phyloP scores from a whole-genome alignment of 2,329 filamentous ascomycete species.

The Didymella exigua region DNA sequence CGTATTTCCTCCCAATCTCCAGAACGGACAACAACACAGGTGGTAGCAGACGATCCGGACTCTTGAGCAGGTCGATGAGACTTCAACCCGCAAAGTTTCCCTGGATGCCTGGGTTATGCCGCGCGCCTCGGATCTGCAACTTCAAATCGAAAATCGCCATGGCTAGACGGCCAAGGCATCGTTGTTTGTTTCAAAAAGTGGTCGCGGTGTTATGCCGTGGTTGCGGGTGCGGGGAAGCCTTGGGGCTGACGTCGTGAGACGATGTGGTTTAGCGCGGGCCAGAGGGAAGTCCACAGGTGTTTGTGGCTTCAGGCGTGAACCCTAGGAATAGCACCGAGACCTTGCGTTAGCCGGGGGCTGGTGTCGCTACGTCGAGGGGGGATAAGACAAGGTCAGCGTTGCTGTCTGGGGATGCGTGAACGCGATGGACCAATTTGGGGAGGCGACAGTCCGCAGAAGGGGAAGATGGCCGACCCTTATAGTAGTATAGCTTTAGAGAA shows the following conservation, averaged over 20 bases:
- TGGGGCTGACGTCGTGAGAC: slow-evolving; percentile 7
- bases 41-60: neutral
- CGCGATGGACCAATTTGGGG: neutral
- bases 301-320: neutral
- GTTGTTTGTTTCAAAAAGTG: neutral
- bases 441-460: neutral
- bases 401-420: neutral
- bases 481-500: slow-evolving; percentile 8
- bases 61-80: neutral
- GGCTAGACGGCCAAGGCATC: slow-evolving; percentile 4
- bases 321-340: neutral
- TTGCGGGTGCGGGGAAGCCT: slow-evolving; percentile 14
- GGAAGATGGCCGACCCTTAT: slow-evolving; percentile 6
- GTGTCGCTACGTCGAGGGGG: neutral
- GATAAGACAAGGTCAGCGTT: neutral
- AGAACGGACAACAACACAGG: neutral
- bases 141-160: neutral
- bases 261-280: slow-evolving; percentile 13
- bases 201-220: slow-evolving; percentile 4
- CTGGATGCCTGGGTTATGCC: neutral
- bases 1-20: neutral
- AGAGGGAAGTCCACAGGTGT: neutral
- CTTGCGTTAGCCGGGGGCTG: neutral
- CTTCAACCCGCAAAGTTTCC: neutral
- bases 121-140: neutral